phyloP scores from a whole-genome alignment of 75 land plant genomes.

The Cunninghamia lanceolata region DNA sequence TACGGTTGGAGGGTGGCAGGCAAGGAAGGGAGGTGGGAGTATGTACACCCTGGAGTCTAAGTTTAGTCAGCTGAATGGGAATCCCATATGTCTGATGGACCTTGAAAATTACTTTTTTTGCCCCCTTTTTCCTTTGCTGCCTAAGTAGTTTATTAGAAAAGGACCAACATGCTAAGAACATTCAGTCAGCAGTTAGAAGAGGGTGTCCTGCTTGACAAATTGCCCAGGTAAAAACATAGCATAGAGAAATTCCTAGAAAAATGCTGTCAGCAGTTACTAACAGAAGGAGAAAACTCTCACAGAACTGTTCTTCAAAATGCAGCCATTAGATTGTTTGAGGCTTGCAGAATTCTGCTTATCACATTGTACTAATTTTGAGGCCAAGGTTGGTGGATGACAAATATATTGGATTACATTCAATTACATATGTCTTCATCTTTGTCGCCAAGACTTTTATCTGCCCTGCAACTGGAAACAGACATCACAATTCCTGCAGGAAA shows the following conservation, averaged over 20 bases:
- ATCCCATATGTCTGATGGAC: not conserved
- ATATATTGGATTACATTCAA: too few species aligned
- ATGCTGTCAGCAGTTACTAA: not conserved
- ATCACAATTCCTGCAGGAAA: not conserved
- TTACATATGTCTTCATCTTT: too few species aligned
- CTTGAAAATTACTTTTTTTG: not conserved
- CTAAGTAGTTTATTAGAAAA: not conserved
- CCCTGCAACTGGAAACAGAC: not conserved
- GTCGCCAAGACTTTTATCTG: not conserved
- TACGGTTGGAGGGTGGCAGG: too few species aligned
- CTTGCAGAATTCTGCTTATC: not conserved
- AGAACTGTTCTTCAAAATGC: not conserved
- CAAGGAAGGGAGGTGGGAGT: too few species aligned
- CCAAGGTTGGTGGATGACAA: not conserved
- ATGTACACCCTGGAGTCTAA: too few species aligned
- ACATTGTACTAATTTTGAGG: not conserved
- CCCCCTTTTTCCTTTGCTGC: not conserved
- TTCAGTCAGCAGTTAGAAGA: not conserved
- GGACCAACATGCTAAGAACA: not conserved
- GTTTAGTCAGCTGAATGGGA: not conserved
- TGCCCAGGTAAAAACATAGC: not conserved
- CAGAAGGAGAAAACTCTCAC: not conserved
- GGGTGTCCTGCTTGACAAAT: not conserved
- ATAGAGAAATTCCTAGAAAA: not conserved
- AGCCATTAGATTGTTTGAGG: not conserved